Evolutionary conservation across 2,329 filamentous ascomycete genomes (phyloP).

Genomic region (Fusarium nodosum): DNA sequence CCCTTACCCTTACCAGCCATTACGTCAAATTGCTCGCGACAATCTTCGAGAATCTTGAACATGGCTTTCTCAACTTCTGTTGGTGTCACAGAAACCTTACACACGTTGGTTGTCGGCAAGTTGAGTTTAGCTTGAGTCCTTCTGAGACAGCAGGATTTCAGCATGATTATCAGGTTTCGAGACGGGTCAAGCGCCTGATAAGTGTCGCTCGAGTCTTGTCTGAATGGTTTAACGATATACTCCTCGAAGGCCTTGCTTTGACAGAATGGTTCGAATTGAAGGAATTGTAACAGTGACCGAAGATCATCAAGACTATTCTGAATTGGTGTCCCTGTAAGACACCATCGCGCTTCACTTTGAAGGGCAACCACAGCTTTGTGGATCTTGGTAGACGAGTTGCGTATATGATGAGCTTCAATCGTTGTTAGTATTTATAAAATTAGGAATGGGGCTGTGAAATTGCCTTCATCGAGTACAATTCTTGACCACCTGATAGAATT

Average conservation of each 20-base stretch:
- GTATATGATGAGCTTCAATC: not conserved
- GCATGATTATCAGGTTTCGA: fast-evolving
- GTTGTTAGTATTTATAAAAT: fast-evolving
- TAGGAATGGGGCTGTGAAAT: fast-evolving
- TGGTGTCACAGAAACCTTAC: not conserved
- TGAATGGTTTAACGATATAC: not conserved
- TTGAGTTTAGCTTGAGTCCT: fast-evolving
- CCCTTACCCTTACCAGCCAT: not conserved
- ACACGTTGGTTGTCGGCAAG: fast-evolving
- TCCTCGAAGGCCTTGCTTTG: not conserved
- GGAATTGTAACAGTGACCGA: fast-evolving
- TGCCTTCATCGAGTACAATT: not conserved
- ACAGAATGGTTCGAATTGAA: not conserved
- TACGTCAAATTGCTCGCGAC: fast-evolving
- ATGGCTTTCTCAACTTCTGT: not conserved
- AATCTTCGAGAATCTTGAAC: not conserved
- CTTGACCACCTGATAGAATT: fast-evolving
- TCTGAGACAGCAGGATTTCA: not conserved
- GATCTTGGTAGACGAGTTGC: not conserved
- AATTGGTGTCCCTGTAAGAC: not conserved
- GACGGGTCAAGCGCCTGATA: fast-evolving
- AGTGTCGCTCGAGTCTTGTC: fast-evolving
- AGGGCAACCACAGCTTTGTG: not conserved
- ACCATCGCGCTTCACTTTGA: not conserved
- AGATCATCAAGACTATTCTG: not conserved